These are phyloP conservation scores for Leptodontidium sp. DNA, from an alignment of 2,329 filamentous ascomycete species.

Conservation along the genomic window DNA sequence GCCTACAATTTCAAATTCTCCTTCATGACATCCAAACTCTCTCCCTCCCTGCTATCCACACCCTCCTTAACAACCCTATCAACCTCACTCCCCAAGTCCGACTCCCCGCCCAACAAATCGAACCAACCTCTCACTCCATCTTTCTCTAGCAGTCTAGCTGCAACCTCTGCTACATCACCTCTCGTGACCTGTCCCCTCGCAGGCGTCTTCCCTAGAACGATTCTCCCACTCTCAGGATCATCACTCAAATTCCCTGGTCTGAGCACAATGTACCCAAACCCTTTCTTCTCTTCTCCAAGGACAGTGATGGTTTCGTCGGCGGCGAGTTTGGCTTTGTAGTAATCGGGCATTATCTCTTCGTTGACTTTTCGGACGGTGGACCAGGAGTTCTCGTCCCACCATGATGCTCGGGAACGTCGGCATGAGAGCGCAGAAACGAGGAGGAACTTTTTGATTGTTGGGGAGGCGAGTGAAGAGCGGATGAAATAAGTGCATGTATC, in stretches of 20 bases:
- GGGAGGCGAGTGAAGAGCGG: constrained; percentile 62
- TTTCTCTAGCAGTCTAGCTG: constrained; percentile 60
- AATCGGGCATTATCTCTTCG: constrained; percentile 55
- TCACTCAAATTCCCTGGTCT: constrained; percentile 60
- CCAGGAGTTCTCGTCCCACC: constrained; percentile 63
- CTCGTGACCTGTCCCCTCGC: constrained; percentile 54
- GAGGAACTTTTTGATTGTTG: constrained; percentile 67
- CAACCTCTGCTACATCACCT: constrained; percentile 66
- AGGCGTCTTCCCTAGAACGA: constrained; percentile 52
- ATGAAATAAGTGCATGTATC: constrained; percentile 71
- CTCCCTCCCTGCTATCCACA: constrained; percentile 46
- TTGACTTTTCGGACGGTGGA: constrained; percentile 49
- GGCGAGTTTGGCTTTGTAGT: constrained; percentile 67
- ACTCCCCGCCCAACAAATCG: constrained; percentile 52
- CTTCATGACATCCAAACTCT: constrained; percentile 48
- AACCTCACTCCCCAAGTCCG: constrained; percentile 56
- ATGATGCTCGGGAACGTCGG: constrained; percentile 59
- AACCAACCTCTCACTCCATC: constrained; percentile 48
- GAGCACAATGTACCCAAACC: constrained; percentile 58
- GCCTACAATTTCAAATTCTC: constrained; percentile 24
- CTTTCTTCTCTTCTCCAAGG: constrained; percentile 45
- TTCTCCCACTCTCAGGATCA: constrained; percentile 54
- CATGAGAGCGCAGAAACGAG: constrained; percentile 69
- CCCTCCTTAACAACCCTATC: constrained; percentile 27
- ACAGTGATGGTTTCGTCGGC: constrained; percentile 65